Conservation (phyloP, 768 basidiomycete genomes). For the Rhizopogon salebrosus region DNA sequence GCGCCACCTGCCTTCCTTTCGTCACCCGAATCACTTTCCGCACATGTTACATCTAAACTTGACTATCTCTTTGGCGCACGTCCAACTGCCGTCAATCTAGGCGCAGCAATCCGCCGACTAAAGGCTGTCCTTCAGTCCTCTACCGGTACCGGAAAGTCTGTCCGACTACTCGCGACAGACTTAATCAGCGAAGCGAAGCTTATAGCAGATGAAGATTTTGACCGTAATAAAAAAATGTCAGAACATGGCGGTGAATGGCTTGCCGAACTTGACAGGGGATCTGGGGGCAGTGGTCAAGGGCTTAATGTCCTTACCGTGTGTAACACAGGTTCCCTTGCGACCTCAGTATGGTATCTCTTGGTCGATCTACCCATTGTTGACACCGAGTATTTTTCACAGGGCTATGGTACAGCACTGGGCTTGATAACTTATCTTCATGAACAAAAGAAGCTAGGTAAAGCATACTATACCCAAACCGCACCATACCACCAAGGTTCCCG, state of each 20-base stretch:
- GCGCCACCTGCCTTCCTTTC: conserved; percentile 51
- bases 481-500: conserved; percentile 93
- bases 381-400: conserved; percentile 38
- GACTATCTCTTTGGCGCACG: conserved; percentile 78
- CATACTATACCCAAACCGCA: conserved; percentile 91
- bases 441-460: conserved; percentile 67
- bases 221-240: conserved; percentile 81
- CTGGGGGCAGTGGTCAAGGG: conserved; percentile 35
- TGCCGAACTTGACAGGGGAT: conserved; percentile 40
- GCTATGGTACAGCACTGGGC: conserved; percentile 93
- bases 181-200: conserved; percentile 67
- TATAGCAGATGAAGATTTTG: conserved; percentile 86
- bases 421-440: conserved; percentile 89
- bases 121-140: conserved; percentile 38
- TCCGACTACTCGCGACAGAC: conserved; percentile 44
- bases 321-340: conserved; percentile 95
- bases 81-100: conserved; percentile 96
- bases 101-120: conserved; percentile 77
- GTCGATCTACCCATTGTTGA: not conserved
- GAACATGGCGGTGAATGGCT: conserved; percentile 87
- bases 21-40: conserved; percentile 45
- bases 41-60: conserved; percentile 54
- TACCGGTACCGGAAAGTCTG: conserved; percentile 35
- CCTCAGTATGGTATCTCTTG: conserved; percentile 55
- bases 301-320: conserved; percentile 90